A percentile compares a stretch with the other conserved stretches of the same genome.
Evolutionary conservation across 805 yeast genomes (phyloP).

Genomic region (Metschnikowia koreensis): DNA sequence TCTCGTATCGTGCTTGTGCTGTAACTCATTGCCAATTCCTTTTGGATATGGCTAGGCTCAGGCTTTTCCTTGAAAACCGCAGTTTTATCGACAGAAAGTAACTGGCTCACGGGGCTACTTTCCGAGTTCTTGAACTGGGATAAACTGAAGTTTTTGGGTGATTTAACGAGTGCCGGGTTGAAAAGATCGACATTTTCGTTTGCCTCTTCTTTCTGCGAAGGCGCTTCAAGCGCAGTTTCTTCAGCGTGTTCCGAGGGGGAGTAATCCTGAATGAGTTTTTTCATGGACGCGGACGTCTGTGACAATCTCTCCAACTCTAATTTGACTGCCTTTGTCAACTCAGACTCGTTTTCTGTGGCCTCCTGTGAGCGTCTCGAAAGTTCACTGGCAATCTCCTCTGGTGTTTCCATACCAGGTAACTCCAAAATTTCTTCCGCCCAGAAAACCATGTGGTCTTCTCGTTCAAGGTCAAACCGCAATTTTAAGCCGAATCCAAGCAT

Average conservation of each 20-base stretch:
- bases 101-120: conserved; percentile 35
- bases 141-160: conserved; percentile 42
- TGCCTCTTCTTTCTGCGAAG: not conserved
- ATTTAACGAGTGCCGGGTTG: conserved; percentile 27
- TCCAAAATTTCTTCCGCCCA: conserved; percentile 10
- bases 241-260: not conserved
- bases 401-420: conserved; percentile 4
- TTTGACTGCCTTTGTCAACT: conserved; percentile 33
- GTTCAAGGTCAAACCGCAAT: conserved; percentile 43
- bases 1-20: conserved; percentile 40
- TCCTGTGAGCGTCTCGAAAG: conserved; percentile 8
- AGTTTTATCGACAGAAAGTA: conserved; percentile 22
- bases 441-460: conserved; percentile 21
- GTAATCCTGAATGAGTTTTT: conserved; percentile 9
- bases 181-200: conserved; percentile 18
- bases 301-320: conserved; percentile 28
- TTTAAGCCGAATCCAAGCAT: conserved; percentile 48
- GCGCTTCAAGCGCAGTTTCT: not conserved
- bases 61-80: not conserved
- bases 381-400: conserved; percentile 9
- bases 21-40: conserved; percentile 28
- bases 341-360: conserved; percentile 23
- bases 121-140: conserved; percentile 34
- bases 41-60: conserved; percentile 3
- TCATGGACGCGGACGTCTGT: conserved; percentile 15